Percentiles rank a stretch among this genome's conserved stretches.
Conservation (phyloP, 2,329 filamentous ascomycete genomes). For the Diplodia intermedia region DNA sequence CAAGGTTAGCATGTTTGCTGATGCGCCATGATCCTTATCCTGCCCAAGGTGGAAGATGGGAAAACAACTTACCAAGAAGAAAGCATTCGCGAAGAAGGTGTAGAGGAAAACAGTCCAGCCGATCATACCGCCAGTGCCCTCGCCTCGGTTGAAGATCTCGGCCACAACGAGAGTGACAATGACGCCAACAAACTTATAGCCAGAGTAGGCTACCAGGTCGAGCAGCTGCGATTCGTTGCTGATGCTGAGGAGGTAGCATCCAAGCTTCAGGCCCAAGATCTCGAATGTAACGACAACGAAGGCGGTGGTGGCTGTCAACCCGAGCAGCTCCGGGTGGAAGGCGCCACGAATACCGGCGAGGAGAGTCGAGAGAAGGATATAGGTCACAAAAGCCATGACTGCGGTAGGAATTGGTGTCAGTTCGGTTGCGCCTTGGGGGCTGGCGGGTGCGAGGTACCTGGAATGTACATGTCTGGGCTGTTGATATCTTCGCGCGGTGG, state of each 20-base stretch:
- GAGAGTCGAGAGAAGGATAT: constrained; percentile 91
- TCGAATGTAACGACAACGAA: constrained; percentile 84
- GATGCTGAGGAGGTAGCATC: constrained; percentile 92
- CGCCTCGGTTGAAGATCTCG: constrained; percentile 77
- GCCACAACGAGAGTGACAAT: constrained; percentile 85
- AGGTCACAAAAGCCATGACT: constrained; percentile 96
- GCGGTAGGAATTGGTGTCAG: background rate
- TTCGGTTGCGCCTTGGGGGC: background rate
- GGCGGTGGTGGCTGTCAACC: constrained; percentile 83
- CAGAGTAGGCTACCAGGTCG: constrained; percentile 93
- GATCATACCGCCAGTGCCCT: constrained; percentile 84
- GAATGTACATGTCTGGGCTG: constrained; percentile 99
- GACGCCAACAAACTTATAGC: constrained; percentile 98
- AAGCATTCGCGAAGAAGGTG: constrained; percentile 90
- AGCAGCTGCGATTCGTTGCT: constrained; percentile 92
- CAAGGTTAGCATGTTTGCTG: constrained; percentile 6
- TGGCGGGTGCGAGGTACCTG: constrained; percentile 47
- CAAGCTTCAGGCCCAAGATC: constrained; percentile 87
- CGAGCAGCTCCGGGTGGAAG: constrained; percentile 93
- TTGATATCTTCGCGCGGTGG: constrained; percentile 95
- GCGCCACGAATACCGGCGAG: constrained; percentile 87
- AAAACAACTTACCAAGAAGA: constrained; percentile 77
- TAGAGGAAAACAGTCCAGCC: constrained; percentile 91
- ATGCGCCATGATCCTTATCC: background rate
- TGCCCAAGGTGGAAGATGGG: background rate